Conservation (phyloP, 176 grass and related monocot species). For the Hordeum marinum region DNA sequence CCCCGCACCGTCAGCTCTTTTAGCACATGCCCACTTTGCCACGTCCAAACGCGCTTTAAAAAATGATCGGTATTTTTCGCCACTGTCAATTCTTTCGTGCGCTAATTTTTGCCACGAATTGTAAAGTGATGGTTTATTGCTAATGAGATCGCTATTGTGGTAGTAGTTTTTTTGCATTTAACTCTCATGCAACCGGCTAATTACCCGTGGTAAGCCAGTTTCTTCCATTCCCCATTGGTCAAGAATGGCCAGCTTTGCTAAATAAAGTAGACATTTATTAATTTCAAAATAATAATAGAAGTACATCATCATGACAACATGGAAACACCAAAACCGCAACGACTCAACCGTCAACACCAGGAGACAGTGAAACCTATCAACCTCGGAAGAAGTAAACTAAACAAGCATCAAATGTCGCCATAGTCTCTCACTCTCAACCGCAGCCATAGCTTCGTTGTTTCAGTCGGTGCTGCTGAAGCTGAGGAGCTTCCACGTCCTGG, state of each 20-base stretch:
- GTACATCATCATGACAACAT: background rate
- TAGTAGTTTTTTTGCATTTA: too few species aligned
- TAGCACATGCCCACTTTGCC: too few species aligned
- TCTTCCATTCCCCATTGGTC: background rate
- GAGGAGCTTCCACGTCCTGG: conserved; percentile 39
- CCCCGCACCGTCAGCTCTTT: too few species aligned
- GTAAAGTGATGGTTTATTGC: too few species aligned
- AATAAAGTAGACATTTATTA: background rate
- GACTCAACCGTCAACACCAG: background rate
- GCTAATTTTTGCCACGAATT: too few species aligned
- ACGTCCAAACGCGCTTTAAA: too few species aligned
- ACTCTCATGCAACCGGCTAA: too few species aligned
- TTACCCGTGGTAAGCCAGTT: background rate
- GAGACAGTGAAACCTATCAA: background rate
- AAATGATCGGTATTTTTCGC: too few species aligned
- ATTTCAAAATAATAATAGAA: background rate
- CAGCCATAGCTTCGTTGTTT: background rate
- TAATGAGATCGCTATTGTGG: too few species aligned
- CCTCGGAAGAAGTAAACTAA: background rate
- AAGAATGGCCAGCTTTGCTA: background rate
- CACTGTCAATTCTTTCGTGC: too few species aligned
- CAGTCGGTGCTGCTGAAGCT: conserved; percentile 7
- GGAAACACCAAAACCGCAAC: background rate
- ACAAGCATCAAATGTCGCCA: background rate
- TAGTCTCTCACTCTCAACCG: background rate